These are phyloP conservation scores for Coemansia sp. DNA, from an alignment of 192 early-diverging fungal genomes.

Conservation along the genomic window DNA sequence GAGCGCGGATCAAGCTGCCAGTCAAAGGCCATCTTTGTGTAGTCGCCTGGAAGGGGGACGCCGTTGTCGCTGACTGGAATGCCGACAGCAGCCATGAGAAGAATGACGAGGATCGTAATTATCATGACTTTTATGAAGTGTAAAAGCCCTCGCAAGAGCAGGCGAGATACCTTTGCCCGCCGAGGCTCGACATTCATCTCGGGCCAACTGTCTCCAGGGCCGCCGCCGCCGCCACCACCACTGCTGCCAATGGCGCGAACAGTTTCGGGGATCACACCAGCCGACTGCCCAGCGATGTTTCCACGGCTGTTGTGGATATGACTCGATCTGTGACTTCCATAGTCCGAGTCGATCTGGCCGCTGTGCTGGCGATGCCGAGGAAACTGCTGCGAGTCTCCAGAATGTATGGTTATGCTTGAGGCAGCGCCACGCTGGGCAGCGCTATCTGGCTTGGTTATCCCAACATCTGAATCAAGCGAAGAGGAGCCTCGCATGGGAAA, in stretches of 20 bases:
- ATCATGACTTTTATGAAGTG: constrained; percentile 38
- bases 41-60: constrained; percentile 33
- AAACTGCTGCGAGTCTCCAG: neutral
- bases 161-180: neutral
- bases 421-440: neutral
- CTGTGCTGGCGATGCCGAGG: constrained; percentile 10
- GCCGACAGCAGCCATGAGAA: constrained; percentile 42
- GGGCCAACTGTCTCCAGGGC: constrained; percentile 23
- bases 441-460: neutral
- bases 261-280: neutral
- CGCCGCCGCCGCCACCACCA: constrained; percentile 6
- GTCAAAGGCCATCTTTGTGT: constrained; percentile 26
- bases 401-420: neutral
- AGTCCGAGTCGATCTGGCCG: constrained; percentile 16
- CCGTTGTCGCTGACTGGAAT: constrained; percentile 47
- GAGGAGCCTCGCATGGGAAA: neutral
- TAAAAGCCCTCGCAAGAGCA: neutral
- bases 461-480: neutral
- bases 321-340: neutral
- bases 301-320: neutral
- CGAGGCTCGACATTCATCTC: constrained; percentile 3
- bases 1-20: constrained; percentile 28
- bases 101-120: constrained; percentile 33
- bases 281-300: neutral
- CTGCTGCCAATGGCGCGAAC: neutral